Percentiles rank a stretch among this genome's conserved stretches.
Conservation (phyloP, 208 protist genomes). For the Crithidia expoeki region DNA sequence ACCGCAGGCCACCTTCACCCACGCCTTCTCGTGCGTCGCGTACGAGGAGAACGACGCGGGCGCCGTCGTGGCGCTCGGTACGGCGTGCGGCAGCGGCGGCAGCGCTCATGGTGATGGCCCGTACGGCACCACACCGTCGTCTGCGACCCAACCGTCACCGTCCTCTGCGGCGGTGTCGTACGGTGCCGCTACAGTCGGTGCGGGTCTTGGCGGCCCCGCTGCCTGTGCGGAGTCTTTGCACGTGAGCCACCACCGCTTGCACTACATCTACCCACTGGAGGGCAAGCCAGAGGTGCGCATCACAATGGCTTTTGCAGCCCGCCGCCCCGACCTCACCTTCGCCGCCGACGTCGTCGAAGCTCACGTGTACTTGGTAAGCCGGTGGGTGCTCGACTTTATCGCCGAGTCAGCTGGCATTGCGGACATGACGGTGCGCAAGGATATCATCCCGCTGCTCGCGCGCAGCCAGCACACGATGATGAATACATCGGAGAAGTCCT, state of each 20-base stretch:
- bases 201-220: not conserved
- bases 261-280: slow-evolving; percentile 68
- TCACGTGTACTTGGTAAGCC: slow-evolving; percentile 71
- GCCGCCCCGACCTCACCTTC: slow-evolving; percentile 74
- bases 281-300: slow-evolving; percentile 56
- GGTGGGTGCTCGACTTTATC: slow-evolving; percentile 81
- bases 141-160: not conserved
- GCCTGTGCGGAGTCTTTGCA: not conserved
- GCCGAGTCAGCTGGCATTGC: slow-evolving; percentile 50
- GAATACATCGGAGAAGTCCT: slow-evolving; percentile 47
- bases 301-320: slow-evolving; percentile 65
- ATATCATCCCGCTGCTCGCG: slow-evolving; percentile 68
- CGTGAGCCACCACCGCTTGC: slow-evolving; percentile 60
- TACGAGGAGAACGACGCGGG: slow-evolving; percentile 61
- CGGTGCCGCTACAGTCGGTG: not conserved
- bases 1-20: slow-evolving; percentile 38
- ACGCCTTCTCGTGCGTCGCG: slow-evolving; percentile 57
- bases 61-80: slow-evolving; percentile 14
- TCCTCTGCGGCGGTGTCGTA: slow-evolving; percentile 3
- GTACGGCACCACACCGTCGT: not conserved
- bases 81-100: slow-evolving; percentile 1
- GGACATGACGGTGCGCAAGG: slow-evolving; percentile 33
- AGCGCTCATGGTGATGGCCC: not conserved
- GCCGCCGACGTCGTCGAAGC: slow-evolving; percentile 67
- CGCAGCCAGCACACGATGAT: slow-evolving; percentile 73